Base-by-base conservation (phyloP, 164 flowering plant species). In the Nymphaea colorata region DNA sequence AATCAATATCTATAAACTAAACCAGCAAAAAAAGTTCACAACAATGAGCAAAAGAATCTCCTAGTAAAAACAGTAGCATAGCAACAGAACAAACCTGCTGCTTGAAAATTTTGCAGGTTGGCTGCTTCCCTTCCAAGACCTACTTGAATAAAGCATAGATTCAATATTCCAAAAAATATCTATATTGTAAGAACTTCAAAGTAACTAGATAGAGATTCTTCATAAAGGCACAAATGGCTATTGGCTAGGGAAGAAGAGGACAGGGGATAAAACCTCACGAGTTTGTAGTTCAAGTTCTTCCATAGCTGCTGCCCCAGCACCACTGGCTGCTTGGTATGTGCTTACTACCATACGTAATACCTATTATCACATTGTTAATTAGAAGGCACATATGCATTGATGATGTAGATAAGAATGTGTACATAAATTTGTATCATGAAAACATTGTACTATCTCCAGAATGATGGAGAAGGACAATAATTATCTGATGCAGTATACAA, bases 281-380 rank as follows among this genome's bases (percentile, higher is more conserved):
- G 99, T 94, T 75, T 94, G 99, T 71, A 76, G 81, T 79, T 77
- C 87, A 78, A 94, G 96, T 82, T 94, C 99, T 70, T 90, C 93
- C 99, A 94, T 94, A 72, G 99, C 98, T 64, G 98, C 98, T 70
- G 99, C 99, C 72, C 99, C 98, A 67, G 99, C 99, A 71, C 99
- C 99, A 82, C 99, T 95, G 43, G 98, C 99, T 57, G 99, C 99
- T 73, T 95, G 98, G 73, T 95, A 95, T 41, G 99, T 95, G 76
- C 99, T 95, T 64, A 95, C 99, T 74, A 91, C 98, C 98, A 94
- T 91, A n/a, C 96, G 85, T 44, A 60, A 51, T 17, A 91, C 99
- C 99, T 95, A 71, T 2, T 2, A 55, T 55, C 75, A 70, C 43
- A 68, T 67, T 68, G 18, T 61, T 25, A 25, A 25, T 25, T 25